Percentiles rank a stretch among this genome's conserved stretches.
Conservation (phyloP, 345 rosid species). For the Nephelium lappaceum region DNA sequence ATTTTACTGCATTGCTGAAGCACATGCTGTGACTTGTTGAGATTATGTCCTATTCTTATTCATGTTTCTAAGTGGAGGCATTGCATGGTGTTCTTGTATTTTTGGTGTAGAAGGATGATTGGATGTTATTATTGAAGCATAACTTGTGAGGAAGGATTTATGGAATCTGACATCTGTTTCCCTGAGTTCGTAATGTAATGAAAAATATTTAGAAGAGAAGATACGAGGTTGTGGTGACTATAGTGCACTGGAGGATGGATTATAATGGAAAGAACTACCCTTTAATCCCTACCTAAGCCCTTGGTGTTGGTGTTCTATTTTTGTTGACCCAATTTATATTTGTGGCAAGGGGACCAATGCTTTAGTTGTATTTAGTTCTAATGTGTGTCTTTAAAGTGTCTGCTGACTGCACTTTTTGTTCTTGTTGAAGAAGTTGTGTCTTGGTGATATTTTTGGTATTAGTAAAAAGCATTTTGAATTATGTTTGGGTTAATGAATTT, state of each 20-base stretch:
- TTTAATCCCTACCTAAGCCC: background rate
- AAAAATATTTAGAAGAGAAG: background rate
- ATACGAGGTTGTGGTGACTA: background rate
- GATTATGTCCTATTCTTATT: background rate
- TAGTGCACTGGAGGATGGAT: background rate
- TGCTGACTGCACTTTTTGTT: background rate
- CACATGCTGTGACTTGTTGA: background rate
- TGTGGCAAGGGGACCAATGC: background rate
- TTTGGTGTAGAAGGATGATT: constrained; percentile 6
- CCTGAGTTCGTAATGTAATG: background rate
- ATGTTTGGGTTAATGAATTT: background rate
- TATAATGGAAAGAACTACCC: background rate
- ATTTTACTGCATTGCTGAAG: constrained; percentile 1
- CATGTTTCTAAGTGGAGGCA: background rate
- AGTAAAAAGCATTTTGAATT: background rate
- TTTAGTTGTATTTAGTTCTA: background rate
- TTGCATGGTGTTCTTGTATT: background rate
- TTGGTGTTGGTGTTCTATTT: background rate
- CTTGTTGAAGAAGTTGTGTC: background rate
- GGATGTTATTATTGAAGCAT: background rate
- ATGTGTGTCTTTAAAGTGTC: background rate
- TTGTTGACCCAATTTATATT: background rate
- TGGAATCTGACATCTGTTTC: background rate
- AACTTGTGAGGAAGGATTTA: background rate
- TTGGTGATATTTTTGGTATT: background rate